phyloP scores from a whole-genome alignment of 805 yeast species.

The Suhomyces prunicola region DNA sequence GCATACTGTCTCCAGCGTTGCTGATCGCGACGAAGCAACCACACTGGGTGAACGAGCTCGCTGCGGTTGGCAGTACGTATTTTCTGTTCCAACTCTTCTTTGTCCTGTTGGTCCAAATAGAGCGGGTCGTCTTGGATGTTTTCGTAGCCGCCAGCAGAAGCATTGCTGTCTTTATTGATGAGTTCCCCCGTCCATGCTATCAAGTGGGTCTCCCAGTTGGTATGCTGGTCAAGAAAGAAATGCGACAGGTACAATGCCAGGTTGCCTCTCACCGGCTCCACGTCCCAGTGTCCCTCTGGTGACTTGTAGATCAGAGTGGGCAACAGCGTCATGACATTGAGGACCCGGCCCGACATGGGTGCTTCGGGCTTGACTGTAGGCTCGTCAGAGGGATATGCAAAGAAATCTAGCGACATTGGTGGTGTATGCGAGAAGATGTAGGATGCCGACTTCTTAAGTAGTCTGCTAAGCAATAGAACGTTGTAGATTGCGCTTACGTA shows the following conservation, averaged over 20 bases:
- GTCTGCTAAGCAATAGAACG: background rate
- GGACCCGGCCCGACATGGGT: conserved; percentile 58
- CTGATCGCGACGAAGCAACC: conserved; percentile 80
- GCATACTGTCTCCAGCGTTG: conserved; percentile 86
- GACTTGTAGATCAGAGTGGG: conserved; percentile 58
- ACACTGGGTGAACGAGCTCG: conserved; percentile 73
- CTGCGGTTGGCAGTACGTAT: conserved; percentile 47
- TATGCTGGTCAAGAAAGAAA: conserved; percentile 55
- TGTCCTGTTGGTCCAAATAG: conserved; percentile 56
- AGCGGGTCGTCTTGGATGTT: conserved; percentile 53
- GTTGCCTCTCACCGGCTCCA: conserved; percentile 71
- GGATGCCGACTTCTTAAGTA: background rate
- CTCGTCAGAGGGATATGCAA: conserved; percentile 17
- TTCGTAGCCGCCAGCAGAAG: conserved; percentile 13
- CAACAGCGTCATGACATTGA: conserved; percentile 64
- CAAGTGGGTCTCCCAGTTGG: conserved; percentile 83
- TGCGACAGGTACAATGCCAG: conserved; percentile 80
- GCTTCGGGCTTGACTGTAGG: conserved; percentile 30
- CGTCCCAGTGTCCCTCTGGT: conserved; percentile 46
- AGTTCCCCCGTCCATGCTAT: conserved; percentile 97
- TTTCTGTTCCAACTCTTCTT: conserved; percentile 44
- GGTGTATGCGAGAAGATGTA: background rate
- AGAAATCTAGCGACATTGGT: conserved; percentile 12
- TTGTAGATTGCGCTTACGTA: background rate
- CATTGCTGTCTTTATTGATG: conserved; percentile 23